A percentile compares a stretch with the other conserved stretches of the same genome.
These are phyloP conservation scores for Yamadazyma sp. DNA, from an alignment of 1,139 yeast genomes.

Conservation along the genomic window DNA sequence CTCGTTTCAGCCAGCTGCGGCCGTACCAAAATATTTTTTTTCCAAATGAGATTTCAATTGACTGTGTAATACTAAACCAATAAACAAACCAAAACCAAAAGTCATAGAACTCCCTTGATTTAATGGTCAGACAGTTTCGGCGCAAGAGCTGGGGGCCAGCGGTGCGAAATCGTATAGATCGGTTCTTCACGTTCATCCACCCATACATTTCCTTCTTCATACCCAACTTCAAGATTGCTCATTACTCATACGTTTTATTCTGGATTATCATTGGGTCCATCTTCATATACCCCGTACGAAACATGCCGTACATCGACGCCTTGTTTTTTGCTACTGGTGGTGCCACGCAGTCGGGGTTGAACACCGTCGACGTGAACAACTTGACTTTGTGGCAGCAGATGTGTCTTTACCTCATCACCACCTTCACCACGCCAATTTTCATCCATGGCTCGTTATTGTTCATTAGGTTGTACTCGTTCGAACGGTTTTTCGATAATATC, in stretches of 20 bases:
- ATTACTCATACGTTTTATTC: constrained; percentile 61
- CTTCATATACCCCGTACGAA: constrained; percentile 69
- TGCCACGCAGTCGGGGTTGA: constrained; percentile 89
- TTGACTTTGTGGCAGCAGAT: constrained; percentile 77
- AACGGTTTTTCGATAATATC: constrained; percentile 81
- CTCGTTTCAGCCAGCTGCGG: too few species aligned
- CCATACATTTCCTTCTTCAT: constrained; percentile 55
- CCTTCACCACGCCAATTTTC: constrained; percentile 82
- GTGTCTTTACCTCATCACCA: constrained; percentile 55
- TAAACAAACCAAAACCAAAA: too few species aligned
- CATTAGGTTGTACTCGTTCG: constrained; percentile 87
- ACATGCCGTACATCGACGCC: constrained; percentile 72
- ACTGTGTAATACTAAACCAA: too few species aligned
- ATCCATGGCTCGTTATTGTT: constrained; percentile 80
- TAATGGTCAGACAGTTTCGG: not conserved
- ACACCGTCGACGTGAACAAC: constrained; percentile 67
- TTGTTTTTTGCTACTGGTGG: constrained; percentile 76
- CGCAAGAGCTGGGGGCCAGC: not conserved
- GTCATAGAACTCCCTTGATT: too few species aligned
- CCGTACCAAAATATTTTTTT: too few species aligned
- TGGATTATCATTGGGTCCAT: constrained; percentile 67
- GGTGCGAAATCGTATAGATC: constrained; percentile 10
- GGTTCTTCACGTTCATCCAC: constrained; percentile 14
- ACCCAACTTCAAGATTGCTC: constrained; percentile 79
- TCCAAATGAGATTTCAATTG: too few species aligned